Percentiles rank a stretch among this genome's conserved stretches.
phyloP scores from a whole-genome alignment of 345 rosid species.

The Nasturtium officinale region DNA sequence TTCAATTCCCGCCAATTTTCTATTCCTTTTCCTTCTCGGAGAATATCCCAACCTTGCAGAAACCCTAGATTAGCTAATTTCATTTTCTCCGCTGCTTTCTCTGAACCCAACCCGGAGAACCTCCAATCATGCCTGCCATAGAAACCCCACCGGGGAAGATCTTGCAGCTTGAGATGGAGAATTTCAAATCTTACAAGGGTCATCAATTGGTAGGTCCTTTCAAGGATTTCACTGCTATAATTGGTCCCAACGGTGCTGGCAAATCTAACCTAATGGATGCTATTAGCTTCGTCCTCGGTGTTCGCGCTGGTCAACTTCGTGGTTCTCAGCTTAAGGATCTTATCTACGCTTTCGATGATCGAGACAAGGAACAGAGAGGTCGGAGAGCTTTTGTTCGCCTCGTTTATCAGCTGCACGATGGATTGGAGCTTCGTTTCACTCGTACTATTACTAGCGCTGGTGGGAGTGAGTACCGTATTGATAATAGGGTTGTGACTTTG shows the following conservation, averaged over 20 bases:
- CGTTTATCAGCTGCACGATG: constrained; percentile 70
- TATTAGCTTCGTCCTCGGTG: constrained; percentile 95
- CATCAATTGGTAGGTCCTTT: constrained; percentile 83
- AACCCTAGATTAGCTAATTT: constrained; percentile 39
- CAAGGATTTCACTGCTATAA: constrained; percentile 94
- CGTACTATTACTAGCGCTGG: constrained; percentile 75
- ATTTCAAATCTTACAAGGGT: constrained; percentile 98
- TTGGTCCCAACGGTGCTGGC: constrained; percentile 98
- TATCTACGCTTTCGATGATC: constrained; percentile 88
- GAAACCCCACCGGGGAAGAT: constrained; percentile 68
- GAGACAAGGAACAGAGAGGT: constrained; percentile 88
- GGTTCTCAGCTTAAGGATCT: constrained; percentile 96
- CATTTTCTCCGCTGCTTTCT: not conserved
- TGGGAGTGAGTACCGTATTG: constrained; percentile 85
- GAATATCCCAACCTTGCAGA: constrained; percentile 10
- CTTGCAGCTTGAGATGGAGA: constrained; percentile 78
- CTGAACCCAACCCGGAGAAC: constrained; percentile 15
- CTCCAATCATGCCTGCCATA: constrained; percentile 66
- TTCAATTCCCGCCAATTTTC: constrained; percentile 35
- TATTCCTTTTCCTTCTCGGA: not conserved
- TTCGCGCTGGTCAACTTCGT: constrained; percentile 94
- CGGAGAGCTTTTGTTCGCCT: constrained; percentile 83
- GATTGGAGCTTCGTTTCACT: constrained; percentile 75
- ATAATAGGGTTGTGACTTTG: constrained; percentile 74
- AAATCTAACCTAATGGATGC: constrained; percentile 99